These are phyloP conservation scores for Thelonectria discophora DNA, from an alignment of 2,329 filamentous ascomycete species.

Conservation along the genomic window DNA sequence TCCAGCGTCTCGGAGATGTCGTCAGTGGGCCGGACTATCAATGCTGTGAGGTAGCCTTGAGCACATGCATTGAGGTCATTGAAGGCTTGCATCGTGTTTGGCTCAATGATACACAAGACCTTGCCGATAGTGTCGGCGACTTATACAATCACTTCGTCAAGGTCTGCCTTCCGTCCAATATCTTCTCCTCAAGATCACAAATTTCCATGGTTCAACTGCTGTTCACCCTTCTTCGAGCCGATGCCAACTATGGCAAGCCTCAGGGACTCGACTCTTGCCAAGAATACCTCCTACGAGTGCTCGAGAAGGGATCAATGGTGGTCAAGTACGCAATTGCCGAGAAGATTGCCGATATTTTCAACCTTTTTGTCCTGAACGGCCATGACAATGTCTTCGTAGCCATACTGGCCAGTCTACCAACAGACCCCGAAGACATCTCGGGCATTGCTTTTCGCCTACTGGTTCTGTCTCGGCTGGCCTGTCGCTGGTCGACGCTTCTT, in stretches of 20 bases:
- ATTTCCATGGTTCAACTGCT: slow-evolving; percentile 74
- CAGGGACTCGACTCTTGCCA: slow-evolving; percentile 65
- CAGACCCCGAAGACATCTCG: slow-evolving; percentile 74
- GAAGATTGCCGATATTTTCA: slow-evolving; percentile 78
- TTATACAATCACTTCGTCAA: slow-evolving; percentile 82
- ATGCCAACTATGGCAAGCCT: slow-evolving; percentile 72
- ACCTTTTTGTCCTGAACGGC: slow-evolving; percentile 79
- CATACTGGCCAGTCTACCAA: slow-evolving; percentile 80
- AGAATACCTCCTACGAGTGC: slow-evolving; percentile 78
- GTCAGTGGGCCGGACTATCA: slow-evolving; percentile 69
- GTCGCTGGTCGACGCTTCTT: slow-evolving; percentile 84
- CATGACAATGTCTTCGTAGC: slow-evolving; percentile 89
- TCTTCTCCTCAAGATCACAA: slow-evolving; percentile 75
- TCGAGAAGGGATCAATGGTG: slow-evolving; percentile 70
- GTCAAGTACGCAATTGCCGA: slow-evolving; percentile 81
- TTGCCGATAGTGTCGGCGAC: slow-evolving; percentile 75
- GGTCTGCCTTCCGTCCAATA: slow-evolving; percentile 70
- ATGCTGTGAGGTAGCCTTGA: slow-evolving; percentile 77
- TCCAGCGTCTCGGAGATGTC: slow-evolving; percentile 61
- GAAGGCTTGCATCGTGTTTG: slow-evolving; percentile 70
- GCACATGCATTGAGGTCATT: slow-evolving; percentile 74
- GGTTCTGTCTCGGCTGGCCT: slow-evolving; percentile 79
- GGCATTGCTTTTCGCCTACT: slow-evolving; percentile 86
- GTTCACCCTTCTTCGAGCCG: slow-evolving; percentile 71
- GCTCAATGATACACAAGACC: slow-evolving; percentile 65